Evolutionary conservation across 2,329 filamentous ascomycete species (phyloP).

Genomic region (Paraconiothyrium brasiliense): DNA sequence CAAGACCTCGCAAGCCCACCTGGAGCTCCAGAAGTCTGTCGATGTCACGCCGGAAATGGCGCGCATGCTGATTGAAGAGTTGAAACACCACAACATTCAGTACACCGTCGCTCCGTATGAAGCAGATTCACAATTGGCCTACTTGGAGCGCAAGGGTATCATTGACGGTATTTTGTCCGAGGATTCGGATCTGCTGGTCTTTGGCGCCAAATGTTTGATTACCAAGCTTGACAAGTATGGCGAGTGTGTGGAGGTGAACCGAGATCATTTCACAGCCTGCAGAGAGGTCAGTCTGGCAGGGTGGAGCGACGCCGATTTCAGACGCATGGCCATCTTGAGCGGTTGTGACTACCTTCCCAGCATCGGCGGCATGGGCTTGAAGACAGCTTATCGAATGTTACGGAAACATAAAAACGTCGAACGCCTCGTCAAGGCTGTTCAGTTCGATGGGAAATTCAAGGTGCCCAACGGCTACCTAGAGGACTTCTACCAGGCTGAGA

Average conservation of each 20-base stretch:
- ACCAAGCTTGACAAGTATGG: conserved; percentile 96
- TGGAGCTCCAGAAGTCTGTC: conserved; percentile 92
- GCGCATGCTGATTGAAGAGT: conserved; percentile 85
- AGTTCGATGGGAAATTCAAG: conserved; percentile 86
- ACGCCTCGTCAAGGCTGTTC: conserved; percentile 79
- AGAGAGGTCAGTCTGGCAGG: conserved; percentile 88
- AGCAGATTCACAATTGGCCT: conserved; percentile 95
- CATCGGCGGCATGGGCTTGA: conserved; percentile 86
- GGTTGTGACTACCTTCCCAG: conserved; percentile 95
- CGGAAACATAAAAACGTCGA: conserved; percentile 91
- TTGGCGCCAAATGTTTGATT: conserved; percentile 87
- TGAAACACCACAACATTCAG: conserved; percentile 80
- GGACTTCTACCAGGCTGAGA: conserved; percentile 84
- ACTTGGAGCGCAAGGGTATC: conserved; percentile 85
- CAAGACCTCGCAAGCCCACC: conserved; percentile 79
- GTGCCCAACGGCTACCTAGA: conserved; percentile 84
- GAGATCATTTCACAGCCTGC: conserved; percentile 86
- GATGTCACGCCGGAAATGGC: conserved; percentile 98
- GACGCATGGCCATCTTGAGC: conserved; percentile 94
- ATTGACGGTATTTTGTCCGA: conserved; percentile 92
- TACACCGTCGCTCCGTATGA: conserved; percentile 98
- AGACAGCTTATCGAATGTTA: conserved; percentile 90
- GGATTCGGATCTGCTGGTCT: conserved; percentile 95
- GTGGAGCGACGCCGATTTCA: conserved; percentile 91
- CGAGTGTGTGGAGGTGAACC: conserved; percentile 90